Evolutionary conservation across 805 yeast species (phyloP).

Genomic region (Cyberlindnera mrakii): DNA sequence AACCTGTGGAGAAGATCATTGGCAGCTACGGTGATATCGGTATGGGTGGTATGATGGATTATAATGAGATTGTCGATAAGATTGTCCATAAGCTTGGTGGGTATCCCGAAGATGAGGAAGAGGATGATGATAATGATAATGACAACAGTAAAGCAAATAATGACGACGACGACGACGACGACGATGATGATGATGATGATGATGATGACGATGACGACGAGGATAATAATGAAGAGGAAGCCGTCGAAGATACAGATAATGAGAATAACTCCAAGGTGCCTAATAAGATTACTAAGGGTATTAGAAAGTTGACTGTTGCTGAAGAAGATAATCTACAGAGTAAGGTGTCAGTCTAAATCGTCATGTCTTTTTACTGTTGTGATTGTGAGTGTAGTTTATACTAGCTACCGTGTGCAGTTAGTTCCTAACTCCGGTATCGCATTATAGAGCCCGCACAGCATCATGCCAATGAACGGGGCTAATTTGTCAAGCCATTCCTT

Average conservation of each 20-base stretch:
- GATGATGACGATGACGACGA: conserved; percentile 15
- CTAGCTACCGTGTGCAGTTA: no score
- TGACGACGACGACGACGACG: conserved; percentile 18
- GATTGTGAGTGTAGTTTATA: no score
- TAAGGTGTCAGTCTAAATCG: conserved; percentile 6
- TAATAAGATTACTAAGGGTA: conserved; percentile 13
- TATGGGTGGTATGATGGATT: conserved; percentile 99
- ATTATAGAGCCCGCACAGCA: no score
- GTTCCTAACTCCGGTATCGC: no score
- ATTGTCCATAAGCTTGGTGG: conserved; percentile 67
- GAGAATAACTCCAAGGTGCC: conserved; percentile 19
- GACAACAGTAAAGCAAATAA: conserved; percentile 25
- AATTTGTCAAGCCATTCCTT: no score
- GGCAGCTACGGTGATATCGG: conserved; percentile 95
- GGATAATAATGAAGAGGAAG: conserved; percentile 12
- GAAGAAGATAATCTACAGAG: conserved; percentile 12
- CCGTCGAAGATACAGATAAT: conserved; percentile 9
- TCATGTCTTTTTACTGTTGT: no score
- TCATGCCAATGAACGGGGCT: no score
- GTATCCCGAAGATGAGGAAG: conserved; percentile 50
- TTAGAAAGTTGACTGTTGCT: conserved; percentile 24
- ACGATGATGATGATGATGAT: conserved; percentile 9
- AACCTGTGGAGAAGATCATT: conserved; percentile 90
- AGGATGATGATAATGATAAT: conserved; percentile 40
- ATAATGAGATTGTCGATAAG: conserved; percentile 87